Base-by-base conservation (phyloP, 768 basidiomycete species). In the Rhizopogon vulgaris region DNA sequence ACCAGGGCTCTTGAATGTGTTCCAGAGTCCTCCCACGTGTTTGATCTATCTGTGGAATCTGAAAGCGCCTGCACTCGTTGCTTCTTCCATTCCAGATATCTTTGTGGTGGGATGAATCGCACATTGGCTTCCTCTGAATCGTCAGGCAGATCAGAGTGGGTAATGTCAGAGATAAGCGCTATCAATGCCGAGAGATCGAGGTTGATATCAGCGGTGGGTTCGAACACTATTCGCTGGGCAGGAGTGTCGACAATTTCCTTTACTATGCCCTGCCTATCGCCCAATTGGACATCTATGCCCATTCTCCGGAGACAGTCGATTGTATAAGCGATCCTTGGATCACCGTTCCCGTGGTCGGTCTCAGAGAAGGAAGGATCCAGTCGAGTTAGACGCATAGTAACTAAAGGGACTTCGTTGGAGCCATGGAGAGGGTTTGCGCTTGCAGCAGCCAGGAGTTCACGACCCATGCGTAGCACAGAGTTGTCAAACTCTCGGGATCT, bases 101-200 rank as follows among this genome's bases (percentile, higher is more conserved):
- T 71, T 30, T 73, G 70, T 0, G 83, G 71, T 3, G 84, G 80
- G 9, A 81, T 73, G 60, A 90, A 94, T 4, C 87, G 77, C 11
- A 66, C 62, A 17, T 81, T 73, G 0, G 89, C 83, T 32, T 84
- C 85, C 12, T 78, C 77, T 0, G 75, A 57, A 0, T 75, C 73
- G 0, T 53, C 38, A 0, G 91, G 92, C 0, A 91, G 71, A 1
- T 77, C 73, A 0, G 83, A 73, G 65, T 94, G 91, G 0, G 87
- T 85, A 48, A 90, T 80, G 56, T 91, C 90, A 10, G 88, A 90
- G 39, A 89, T 77, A 27, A 94, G 76, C 0, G 93, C 91, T 49
- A 95, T 86, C 41, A 95, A 77, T 1, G 87, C 76, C 1, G 90
- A 93, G 10, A 95, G 74, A 62, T 95, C 93, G 32, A 94, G 77